Conservation (phyloP, 345 rosid genomes). For the Tarenaya hassleriana region DNA sequence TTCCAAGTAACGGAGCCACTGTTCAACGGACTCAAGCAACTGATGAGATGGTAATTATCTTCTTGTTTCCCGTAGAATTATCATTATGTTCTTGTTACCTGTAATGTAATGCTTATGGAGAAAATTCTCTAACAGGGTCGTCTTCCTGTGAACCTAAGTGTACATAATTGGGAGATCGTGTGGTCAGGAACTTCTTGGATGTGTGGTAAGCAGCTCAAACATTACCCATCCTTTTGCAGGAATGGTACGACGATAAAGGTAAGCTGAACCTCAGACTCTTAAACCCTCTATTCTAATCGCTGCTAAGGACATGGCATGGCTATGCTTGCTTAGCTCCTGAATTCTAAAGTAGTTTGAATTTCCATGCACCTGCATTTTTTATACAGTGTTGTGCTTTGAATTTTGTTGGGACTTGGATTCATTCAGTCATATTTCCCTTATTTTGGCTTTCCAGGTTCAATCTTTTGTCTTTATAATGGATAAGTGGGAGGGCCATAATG, state of each 20-base stretch:
- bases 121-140: conserved; percentile 40
- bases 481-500: conserved; percentile 64
- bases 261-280: too few relatives aligned
- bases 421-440: conserved; percentile 15
- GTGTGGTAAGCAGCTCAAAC: conserved; percentile 91
- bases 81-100: conserved; percentile 15
- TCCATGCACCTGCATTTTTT: too few relatives aligned
- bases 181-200: conserved; percentile 89
- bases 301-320: too few relatives aligned
- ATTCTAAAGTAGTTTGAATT: too few relatives aligned
- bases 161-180: conserved; percentile 58
- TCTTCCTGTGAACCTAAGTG: conserved; percentile 43
- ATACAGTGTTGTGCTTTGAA: too few relatives aligned
- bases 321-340: too few relatives aligned
- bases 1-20: conserved; percentile 35
- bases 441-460: conserved; percentile 46
- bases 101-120: conserved; percentile 2
- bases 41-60: too few relatives aligned
- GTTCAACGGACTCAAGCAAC: conserved; percentile 42
- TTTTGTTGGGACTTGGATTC: conserved; percentile 4
- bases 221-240: conserved; percentile 79
- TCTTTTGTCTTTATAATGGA: conserved; percentile 95
- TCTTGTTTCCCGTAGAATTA: conserved; percentile 10
- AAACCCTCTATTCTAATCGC: too few relatives aligned
- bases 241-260: conserved; percentile 80